Base-by-base conservation (phyloP, 1,284 basidiomycete genomes). In the Microbotryum saponariae region DNA sequence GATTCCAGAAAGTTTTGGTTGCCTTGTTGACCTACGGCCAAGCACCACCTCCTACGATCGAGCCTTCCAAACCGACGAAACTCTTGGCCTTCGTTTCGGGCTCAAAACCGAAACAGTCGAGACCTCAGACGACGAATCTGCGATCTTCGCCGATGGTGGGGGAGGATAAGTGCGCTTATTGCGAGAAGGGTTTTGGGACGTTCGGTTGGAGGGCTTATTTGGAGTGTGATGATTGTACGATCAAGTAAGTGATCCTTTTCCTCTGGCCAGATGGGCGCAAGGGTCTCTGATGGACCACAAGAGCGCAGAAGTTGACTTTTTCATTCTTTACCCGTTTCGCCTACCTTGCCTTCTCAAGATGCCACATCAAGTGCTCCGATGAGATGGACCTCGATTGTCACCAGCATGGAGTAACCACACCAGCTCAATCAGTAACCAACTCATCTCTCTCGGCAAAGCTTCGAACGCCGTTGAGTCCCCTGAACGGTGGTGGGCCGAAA, bases 201-300 rank as follows among this genome's bases (percentile, higher is more conserved):
- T 93, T 52, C 89, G 89, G 18, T 86, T 68, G 20, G 83, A 89
- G 90, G 72, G 84, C 88, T 23, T 83, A 87, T 33, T 76, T 93
- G 33, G 85, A 89, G 71, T 93, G 91, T 74, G 91, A 94, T 74
- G 91, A 93, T 75, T 94, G 91, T 76, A 83, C 84, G 23, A 73
- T 86, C 66, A 79, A 82, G 84, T 87, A 63, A 61, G 81, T 76
- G 18, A 50, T 63, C 4, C 4, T 58, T 55, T 25, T 2, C 45
- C 27, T 27, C 27, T 5, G 18, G 14, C 14, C 37, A 37, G 27
- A 37, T 10, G 37, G 14, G 37, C 37, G 37, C 12, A 37, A 16
- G 1, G 37, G 14, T 12, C 37, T 37, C 9, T 37, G 1, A 8
- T 23, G 46, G 8, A 14, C 3, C 2, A 4, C 25, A 4, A 10